Base-by-base conservation (phyloP, 257 asterid genomes). In the Perilla frutescens region DNA sequence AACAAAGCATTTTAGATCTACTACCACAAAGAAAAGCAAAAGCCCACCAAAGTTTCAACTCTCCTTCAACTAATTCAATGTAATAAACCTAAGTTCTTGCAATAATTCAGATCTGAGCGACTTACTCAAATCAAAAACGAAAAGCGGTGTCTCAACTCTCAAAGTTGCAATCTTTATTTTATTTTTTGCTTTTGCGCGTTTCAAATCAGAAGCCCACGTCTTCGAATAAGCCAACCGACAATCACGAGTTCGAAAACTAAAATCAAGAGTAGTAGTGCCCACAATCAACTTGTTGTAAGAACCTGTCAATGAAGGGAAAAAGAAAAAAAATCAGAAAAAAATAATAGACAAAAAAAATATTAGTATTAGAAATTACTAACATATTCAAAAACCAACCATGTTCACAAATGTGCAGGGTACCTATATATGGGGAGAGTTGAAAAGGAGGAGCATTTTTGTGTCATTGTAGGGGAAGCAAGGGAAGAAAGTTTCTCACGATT, bases 31-130 rank as follows among this genome's bases (percentile, higher is more conserved):
- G n/a, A 50, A 62, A 29, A 36, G 41, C 69, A 45, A 62, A 62
- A 64, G 4, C 55, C 39, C 45, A 37, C 44, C 12, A 49, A 29
- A 58, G 61, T 29, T 20, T 50, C 26, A 44, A 49, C 36, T 45
- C 40, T 72, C 56, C 71, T 60, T 13, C 37, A 15, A 3, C 60
- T 5, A 79, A 79, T 49, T 57, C 77, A 70, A 65, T 31, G 26
- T 7, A 55, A 60, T 13, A 83, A 72, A 64, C 61, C 57, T 31
- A 39, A 58, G 63, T 36, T 73, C 57, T 6, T 47, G 73, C 48
- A 70, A 62, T 7, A 80, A 83, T 76, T 80, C 86, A 81, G 89
- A 88, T 90, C 94, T 87, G 86, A 74, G 48, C 14, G 72, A 86
- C 87, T 86, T 83, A 85, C 93, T 75, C 71, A 53, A 74, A 76